Evolutionary conservation across 345 rosid species (phyloP).

Genomic region (Populus deltoides): DNA sequence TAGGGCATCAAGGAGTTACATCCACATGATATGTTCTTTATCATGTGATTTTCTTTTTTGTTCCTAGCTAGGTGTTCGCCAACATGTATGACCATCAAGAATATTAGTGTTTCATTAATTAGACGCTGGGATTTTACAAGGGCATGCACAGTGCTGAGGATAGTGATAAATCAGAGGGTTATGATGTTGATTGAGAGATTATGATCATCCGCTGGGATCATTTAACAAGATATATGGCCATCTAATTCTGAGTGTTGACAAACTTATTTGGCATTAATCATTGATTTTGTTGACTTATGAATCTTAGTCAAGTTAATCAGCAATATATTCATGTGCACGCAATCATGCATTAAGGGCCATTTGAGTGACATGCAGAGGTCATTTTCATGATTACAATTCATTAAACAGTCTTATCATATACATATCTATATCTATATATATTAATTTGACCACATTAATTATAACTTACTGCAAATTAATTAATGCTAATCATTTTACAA

Average conservation of each 20-base stretch:
- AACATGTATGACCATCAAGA: background rate
- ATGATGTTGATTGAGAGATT: slow-evolving; percentile 6
- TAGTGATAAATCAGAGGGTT: background rate
- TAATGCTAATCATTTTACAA: too few relatives aligned
- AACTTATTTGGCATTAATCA: background rate
- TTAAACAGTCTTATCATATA: background rate
- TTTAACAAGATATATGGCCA: background rate
- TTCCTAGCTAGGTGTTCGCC: too few relatives aligned
- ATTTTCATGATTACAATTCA: background rate
- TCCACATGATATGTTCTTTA: background rate
- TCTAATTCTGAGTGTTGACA: slow-evolving; percentile 14
- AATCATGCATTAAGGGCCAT: slow-evolving; percentile 6
- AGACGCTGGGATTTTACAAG: background rate
- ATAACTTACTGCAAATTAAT: too few relatives aligned
- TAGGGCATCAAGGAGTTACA: background rate
- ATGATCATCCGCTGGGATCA: slow-evolving; percentile 2
- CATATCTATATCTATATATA: background rate
- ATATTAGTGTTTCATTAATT: background rate
- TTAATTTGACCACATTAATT: too few relatives aligned
- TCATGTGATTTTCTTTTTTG: background rate
- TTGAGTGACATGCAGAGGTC: background rate
- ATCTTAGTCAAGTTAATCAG: background rate
- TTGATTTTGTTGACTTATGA: slow-evolving; percentile 10
- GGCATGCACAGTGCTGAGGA: background rate
- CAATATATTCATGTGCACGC: slow-evolving; percentile 1